These are phyloP conservation scores for Acanthamoeba lenticulata DNA, from an alignment of 208 protist genomes.

Conservation along the genomic window DNA sequence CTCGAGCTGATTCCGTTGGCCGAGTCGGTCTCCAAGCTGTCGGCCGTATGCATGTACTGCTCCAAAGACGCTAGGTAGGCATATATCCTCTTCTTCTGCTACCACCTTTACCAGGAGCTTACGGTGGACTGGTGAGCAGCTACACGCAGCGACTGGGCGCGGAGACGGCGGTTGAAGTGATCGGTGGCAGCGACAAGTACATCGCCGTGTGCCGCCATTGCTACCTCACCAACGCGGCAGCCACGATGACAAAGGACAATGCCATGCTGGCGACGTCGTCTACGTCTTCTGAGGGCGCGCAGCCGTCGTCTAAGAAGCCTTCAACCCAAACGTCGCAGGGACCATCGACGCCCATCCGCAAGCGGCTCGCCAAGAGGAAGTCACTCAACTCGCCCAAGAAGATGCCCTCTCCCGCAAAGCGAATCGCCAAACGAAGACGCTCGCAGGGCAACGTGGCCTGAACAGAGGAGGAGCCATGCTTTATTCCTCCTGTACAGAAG, in stretches of 20 bases:
- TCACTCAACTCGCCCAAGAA: constrained; percentile 64
- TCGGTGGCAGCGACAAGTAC: constrained; percentile 95
- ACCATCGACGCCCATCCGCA: neutral
- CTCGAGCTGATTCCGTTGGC: constrained; percentile 90
- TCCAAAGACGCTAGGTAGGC: constrained; percentile 78
- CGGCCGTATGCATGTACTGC: constrained; percentile 93
- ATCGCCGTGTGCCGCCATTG: constrained; percentile 92
- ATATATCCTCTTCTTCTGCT: no score
- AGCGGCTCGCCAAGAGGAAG: constrained; percentile 7
- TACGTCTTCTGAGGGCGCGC: neutral
- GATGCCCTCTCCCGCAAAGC: constrained; percentile 23
- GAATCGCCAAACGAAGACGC: constrained; percentile 34
- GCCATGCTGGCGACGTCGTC: neutral
- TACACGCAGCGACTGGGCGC: constrained; percentile 91
- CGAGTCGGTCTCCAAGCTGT: constrained; percentile 93
- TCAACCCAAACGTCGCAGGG: neutral
- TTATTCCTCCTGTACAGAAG: neutral
- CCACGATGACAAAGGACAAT: constrained; percentile 18
- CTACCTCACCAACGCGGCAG: constrained; percentile 73
- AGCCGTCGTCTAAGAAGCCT: neutral
- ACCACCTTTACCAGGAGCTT: neutral
- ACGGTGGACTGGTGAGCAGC: neutral
- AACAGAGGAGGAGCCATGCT: neutral
- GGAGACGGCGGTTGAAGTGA: constrained; percentile 88
- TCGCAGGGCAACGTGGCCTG: constrained; percentile 26